Conservation (phyloP, 1,139 yeast species). For the Insectozyma bohioensis region DNA sequence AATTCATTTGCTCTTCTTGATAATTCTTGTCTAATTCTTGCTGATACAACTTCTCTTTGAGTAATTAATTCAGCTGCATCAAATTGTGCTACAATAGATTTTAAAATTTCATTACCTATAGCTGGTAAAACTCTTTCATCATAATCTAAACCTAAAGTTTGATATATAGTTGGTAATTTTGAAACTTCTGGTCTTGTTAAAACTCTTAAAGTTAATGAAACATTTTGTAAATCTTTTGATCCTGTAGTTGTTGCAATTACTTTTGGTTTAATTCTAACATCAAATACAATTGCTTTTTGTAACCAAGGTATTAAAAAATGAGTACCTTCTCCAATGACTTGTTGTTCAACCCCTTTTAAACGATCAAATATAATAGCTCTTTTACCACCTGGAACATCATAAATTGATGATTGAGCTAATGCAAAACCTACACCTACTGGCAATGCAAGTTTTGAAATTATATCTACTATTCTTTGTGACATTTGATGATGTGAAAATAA, state of each 20-base stretch:
- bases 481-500: too few species aligned
- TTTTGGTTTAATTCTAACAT: constrained; percentile 89
- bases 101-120: constrained; percentile 93
- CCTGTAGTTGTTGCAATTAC: constrained; percentile 95
- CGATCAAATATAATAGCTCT: constrained; percentile 96
- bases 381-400: constrained; percentile 94
- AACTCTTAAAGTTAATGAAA: constrained; percentile 87
- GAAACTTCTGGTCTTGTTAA: constrained; percentile 91
- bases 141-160: constrained; percentile 87
- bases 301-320: constrained; percentile 96
- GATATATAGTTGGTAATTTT: constrained; percentile 82
- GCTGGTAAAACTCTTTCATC: constrained; percentile 98
- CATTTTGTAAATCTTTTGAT: constrained; percentile 95
- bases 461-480: constrained; percentile 41
- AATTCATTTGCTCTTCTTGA: constrained; percentile 84
- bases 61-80: constrained; percentile 98
- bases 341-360: constrained; percentile 80
- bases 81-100: constrained; percentile 94
- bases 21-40: constrained; percentile 85
- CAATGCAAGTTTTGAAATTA: constrained; percentile 53
- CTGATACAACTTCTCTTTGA: constrained; percentile 93
- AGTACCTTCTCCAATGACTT: constrained; percentile 93
- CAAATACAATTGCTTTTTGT: constrained; percentile 85
- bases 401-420: constrained; percentile 70
- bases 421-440: constrained; percentile 70